phyloP scores from a whole-genome alignment of 1,284 basidiomycete species.

The Microbotryum intermedium region DNA sequence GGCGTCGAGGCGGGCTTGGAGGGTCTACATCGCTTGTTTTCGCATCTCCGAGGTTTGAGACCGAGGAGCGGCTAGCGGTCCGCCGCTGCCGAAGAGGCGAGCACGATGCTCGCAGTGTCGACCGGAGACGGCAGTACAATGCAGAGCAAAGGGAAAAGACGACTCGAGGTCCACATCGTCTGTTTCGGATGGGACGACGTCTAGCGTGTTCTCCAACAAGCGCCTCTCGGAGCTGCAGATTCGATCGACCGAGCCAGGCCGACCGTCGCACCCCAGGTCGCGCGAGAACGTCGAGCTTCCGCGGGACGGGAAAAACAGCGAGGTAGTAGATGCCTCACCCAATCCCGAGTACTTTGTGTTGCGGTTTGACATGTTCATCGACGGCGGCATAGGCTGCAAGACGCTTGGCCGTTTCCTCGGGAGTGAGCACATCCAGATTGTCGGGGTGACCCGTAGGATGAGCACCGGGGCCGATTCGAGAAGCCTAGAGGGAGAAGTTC shows the following conservation, averaged over 20 bases:
- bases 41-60: too few species aligned
- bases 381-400: conserved; percentile 92
- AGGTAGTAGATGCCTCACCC: conserved; percentile 50
- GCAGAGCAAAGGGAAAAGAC: not conserved
- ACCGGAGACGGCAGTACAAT: too few species aligned
- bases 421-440: conserved; percentile 5
- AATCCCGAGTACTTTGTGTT: conserved; percentile 85
- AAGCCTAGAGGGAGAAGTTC: conserved; percentile 3
- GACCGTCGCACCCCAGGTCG: not conserved
- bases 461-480: conserved; percentile 13
- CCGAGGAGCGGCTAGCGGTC: too few species aligned
- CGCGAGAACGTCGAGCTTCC: not conserved
- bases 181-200: not conserved
- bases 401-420: conserved; percentile 55
- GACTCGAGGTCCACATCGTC: not conserved
- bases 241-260: not conserved
- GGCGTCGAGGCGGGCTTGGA: too few species aligned
- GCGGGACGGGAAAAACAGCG: too few species aligned
- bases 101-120: too few species aligned
- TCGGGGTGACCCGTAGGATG: not conserved
- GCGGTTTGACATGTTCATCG: conserved; percentile 71
- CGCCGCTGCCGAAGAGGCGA: too few species aligned
- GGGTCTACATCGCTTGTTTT: too few species aligned
- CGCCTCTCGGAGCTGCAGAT: not conserved
- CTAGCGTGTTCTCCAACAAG: not conserved